Percentiles rank a stretch among this genome's conserved stretches.
Conservation (phyloP, 177 flowering plant species). For the Tripterygium wilfordii region DNA sequence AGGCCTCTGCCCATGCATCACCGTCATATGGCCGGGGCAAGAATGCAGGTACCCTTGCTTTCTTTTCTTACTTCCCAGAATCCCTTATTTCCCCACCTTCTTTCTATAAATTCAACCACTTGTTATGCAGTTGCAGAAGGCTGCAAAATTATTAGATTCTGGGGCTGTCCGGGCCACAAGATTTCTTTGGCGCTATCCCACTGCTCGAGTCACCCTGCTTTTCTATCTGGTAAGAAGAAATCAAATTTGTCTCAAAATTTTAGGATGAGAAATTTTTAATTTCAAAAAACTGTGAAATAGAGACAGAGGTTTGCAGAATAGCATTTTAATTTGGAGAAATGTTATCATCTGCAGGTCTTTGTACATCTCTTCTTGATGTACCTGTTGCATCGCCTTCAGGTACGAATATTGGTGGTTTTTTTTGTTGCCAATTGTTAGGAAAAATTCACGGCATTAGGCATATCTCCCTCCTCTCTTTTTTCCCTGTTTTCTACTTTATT, state of each 20-base stretch:
- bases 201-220: constrained; percentile 77
- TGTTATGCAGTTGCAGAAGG: constrained; percentile 78
- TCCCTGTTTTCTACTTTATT: no score
- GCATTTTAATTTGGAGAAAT: not conserved
- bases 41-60: constrained; percentile 60
- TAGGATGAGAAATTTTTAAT: no score
- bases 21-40: constrained; percentile 92
- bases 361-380: constrained; percentile 97
- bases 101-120: constrained; percentile 2
- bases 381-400: constrained; percentile 97
- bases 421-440: no score
- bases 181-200: constrained; percentile 95
- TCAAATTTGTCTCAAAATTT: no score
- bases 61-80: not conserved
- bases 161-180: constrained; percentile 95
- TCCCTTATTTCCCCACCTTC: constrained; percentile 2
- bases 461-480: no score
- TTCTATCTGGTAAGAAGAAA: constrained; percentile 65
- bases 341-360: constrained; percentile 78
- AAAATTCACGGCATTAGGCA: no score
- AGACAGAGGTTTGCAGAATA: no score
- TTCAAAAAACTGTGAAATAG: no score
- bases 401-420: constrained; percentile 26
- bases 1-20: constrained; percentile 97
- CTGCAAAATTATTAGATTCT: constrained; percentile 84